Percentiles rank a stretch among this genome's conserved stretches.
Evolutionary conservation across 2,329 filamentous ascomycete species (phyloP).

Genomic region (Microcyclospora pomicola): DNA sequence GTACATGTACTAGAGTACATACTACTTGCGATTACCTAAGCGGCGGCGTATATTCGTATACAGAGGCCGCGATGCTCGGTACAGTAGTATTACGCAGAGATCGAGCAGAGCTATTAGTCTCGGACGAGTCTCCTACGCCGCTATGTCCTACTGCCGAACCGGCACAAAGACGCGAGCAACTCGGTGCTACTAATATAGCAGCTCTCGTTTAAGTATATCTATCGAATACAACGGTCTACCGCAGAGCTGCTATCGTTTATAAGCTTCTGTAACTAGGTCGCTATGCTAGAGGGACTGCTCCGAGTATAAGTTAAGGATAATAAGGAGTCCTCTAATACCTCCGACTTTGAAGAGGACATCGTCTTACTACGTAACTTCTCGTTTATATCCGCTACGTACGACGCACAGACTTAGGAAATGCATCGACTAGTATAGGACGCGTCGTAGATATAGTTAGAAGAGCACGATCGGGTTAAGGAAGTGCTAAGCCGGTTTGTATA

Average conservation of each 20-base stretch:
- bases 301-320: not conserved
- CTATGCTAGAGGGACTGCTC: slow-evolving; percentile 5
- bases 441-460: slow-evolving; percentile 23
- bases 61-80: slow-evolving; percentile 19
- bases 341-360: slow-evolving; percentile 25
- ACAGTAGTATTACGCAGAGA: slow-evolving; percentile 26
- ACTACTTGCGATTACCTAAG: slow-evolving; percentile 24
- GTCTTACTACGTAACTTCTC: slow-evolving; percentile 24
- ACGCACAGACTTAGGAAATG: slow-evolving; percentile 25
- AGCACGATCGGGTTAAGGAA: too few relatives aligned
- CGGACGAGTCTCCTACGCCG: slow-evolving; percentile 6
- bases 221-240: slow-evolving; percentile 13
- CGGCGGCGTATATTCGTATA: slow-evolving; percentile 21
- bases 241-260: slow-evolving; percentile 33
- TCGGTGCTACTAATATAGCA: slow-evolving; percentile 13
- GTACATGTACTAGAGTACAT: too few relatives aligned
- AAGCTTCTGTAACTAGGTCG: slow-evolving; percentile 31
- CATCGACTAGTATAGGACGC: slow-evolving; percentile 30
- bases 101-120: slow-evolving; percentile 22
- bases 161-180: slow-evolving; percentile 5
- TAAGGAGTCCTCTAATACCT: not conserved
- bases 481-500: too few relatives aligned
- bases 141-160: not conserved
- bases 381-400: slow-evolving; percentile 19
- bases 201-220: slow-evolving; percentile 14